Conservation (phyloP, 192 early-diverging fungal genomes). For the Coemansia sp. region DNA sequence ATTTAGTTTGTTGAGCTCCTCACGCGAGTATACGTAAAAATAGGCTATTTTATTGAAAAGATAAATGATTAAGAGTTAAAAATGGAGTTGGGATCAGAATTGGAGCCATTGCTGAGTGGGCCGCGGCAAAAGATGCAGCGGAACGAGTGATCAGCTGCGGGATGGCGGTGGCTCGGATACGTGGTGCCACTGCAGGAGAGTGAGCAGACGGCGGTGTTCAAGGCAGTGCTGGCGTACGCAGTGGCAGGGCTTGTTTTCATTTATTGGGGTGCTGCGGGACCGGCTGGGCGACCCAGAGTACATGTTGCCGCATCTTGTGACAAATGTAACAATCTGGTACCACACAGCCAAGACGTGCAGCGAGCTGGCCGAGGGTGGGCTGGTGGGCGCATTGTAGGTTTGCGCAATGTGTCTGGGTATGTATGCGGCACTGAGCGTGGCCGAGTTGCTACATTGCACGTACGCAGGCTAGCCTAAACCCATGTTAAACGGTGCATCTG, state of each 20-base stretch:
- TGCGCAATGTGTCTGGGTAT: constrained; percentile 24
- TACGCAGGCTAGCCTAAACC: constrained; percentile 9
- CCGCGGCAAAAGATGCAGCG: not conserved
- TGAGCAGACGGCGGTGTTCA: constrained; percentile 46
- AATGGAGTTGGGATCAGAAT: not conserved
- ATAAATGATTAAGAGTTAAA: not conserved
- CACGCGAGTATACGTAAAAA: no score
- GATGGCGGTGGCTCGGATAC: not conserved
- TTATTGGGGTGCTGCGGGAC: constrained; percentile 61
- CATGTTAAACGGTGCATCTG: not conserved
- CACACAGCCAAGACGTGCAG: constrained; percentile 74
- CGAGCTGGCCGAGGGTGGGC: constrained; percentile 47
- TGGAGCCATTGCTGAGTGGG: no score
- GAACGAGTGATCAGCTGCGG: not conserved
- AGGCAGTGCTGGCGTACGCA: constrained; percentile 66
- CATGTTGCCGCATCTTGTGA: constrained; percentile 67
- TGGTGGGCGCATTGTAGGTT: constrained; percentile 42
- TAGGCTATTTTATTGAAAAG: no score
- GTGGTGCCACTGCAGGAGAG: constrained; percentile 1
- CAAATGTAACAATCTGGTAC: constrained; percentile 71
- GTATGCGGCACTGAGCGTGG: constrained; percentile 19
- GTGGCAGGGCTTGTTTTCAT: constrained; percentile 68
- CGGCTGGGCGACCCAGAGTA: constrained; percentile 55
- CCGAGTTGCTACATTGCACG: constrained; percentile 24
- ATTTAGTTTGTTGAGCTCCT: no score